These are phyloP conservation scores for Zasmidium cellare DNA, from an alignment of 2,329 filamentous ascomycete species.

Conservation along the genomic window DNA sequence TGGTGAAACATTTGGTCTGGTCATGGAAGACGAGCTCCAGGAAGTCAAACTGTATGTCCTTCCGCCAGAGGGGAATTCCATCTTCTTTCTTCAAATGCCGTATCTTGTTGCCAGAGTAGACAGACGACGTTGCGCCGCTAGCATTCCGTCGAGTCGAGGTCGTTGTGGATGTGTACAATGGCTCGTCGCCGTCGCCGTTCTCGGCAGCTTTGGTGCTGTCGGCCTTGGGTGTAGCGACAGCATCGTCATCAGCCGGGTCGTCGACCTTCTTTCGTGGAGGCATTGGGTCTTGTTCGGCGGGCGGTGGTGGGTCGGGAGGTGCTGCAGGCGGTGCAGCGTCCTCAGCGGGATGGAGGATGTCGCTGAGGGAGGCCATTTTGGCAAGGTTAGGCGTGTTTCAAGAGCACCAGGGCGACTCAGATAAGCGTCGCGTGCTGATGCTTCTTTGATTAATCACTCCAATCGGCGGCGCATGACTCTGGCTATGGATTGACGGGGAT, in stretches of 20 bases:
- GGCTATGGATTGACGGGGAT: not conserved
- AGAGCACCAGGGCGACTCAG: not conserved
- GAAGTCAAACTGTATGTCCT: constrained; percentile 87
- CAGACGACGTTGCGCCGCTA: constrained; percentile 65
- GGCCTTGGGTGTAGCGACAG: constrained; percentile 14
- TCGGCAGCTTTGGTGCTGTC: not conserved
- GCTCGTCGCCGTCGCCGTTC: constrained; percentile 17
- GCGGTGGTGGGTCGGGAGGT: constrained; percentile 14
- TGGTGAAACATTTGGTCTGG: constrained; percentile 77
- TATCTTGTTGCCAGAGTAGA: constrained; percentile 74
- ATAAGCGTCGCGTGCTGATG: not conserved
- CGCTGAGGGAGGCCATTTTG: constrained; percentile 7
- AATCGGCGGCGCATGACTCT: not conserved
- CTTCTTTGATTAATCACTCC: not conserved
- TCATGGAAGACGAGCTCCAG: constrained; percentile 78
- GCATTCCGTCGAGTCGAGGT: constrained; percentile 60
- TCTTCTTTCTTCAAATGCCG: constrained; percentile 86
- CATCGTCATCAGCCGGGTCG: constrained; percentile 18
- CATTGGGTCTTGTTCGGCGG: constrained; percentile 14
- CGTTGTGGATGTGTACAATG: constrained; percentile 50
- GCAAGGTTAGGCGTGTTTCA: constrained; percentile 4
- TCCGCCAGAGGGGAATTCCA: constrained; percentile 81
- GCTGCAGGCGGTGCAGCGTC: constrained; percentile 2
- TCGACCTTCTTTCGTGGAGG: constrained; percentile 22
- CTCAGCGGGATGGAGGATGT: constrained; percentile 4